Conservation (phyloP, 176 grass and related monocot genomes). For the Elymus sibiricus region DNA sequence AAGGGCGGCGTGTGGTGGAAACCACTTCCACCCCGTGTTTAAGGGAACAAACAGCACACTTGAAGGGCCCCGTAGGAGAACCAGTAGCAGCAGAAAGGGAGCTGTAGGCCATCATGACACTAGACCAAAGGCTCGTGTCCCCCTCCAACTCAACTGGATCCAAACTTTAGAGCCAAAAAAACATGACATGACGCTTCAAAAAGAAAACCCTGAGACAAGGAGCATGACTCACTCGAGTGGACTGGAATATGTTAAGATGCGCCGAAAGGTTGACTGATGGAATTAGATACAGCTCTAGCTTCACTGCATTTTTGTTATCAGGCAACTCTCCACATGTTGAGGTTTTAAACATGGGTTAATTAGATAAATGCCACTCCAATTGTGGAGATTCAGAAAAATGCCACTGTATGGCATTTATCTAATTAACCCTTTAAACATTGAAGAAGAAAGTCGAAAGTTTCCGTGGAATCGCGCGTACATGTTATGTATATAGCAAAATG, state of each 20-base stretch:
- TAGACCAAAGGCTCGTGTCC: conserved; percentile 6
- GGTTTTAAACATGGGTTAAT: no score
- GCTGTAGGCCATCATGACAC: conserved; percentile 40
- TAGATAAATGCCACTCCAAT: no score
- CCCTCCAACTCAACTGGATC: conserved; percentile 46
- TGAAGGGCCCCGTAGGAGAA: conserved; percentile 11
- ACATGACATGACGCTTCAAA: conserved; percentile 14
- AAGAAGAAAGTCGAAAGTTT: background rate
- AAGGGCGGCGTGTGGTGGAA: conserved; percentile 13
- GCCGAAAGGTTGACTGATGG: conserved; percentile 39
- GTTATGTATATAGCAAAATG: background rate
- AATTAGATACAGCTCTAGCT: conserved; percentile 23
- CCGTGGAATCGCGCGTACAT: background rate
- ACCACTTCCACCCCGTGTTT: conserved; percentile 26
- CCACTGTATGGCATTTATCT: no score
- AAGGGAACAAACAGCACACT: background rate
- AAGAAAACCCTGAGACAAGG: conserved; percentile 35
- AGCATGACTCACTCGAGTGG: conserved; percentile 26
- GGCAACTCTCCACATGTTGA: background rate
- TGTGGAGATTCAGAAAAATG: no score
- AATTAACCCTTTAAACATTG: no score
- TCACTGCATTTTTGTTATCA: background rate
- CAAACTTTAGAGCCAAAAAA: conserved; percentile 36
- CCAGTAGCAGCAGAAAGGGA: conserved; percentile 18
- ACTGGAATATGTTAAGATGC: conserved; percentile 6